phyloP scores from a whole-genome alignment of 2,329 filamentous ascomycete genomes.

The Sphaerostilbella broomeana region DNA sequence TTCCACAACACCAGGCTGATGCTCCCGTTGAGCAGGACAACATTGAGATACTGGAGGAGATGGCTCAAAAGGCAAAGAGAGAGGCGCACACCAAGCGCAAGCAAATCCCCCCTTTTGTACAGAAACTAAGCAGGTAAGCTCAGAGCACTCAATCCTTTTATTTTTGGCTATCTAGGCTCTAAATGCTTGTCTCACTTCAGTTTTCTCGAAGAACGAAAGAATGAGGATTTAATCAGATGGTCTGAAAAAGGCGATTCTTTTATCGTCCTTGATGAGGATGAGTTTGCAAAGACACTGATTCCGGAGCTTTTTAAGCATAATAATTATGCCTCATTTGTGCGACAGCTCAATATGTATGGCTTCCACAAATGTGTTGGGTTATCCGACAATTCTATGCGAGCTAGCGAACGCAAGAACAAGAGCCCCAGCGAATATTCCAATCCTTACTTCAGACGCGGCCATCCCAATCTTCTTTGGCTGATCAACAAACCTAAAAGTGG shows the following conservation, averaged over 20 bases:
- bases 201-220: slow-evolving; percentile 87
- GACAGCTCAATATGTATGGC: slow-evolving; percentile 94
- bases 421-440: slow-evolving; percentile 98
- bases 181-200: slow-evolving; percentile 48
- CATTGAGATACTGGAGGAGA: slow-evolving; percentile 71
- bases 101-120: slow-evolving; percentile 94
- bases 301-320: slow-evolving; percentile 99
- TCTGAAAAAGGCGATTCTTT: slow-evolving; percentile 95
- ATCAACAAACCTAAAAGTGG: slow-evolving; percentile 89
- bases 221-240: slow-evolving; percentile 94
- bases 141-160: neutral
- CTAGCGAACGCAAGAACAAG: slow-evolving; percentile 94
- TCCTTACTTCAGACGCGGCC: slow-evolving; percentile 87
- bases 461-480: slow-evolving; percentile 88
- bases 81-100: slow-evolving; percentile 88
- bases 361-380: slow-evolving; percentile 94
- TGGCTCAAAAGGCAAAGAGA: slow-evolving; percentile 73
- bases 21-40: slow-evolving; percentile 53
- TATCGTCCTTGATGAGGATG: slow-evolving; percentile 92
- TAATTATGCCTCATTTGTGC: slow-evolving; percentile 94
- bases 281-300: slow-evolving; percentile 94
- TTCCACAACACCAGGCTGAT: slow-evolving; percentile 32
- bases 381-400: slow-evolving; percentile 95
- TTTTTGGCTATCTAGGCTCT: too few relatives aligned
- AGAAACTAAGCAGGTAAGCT: slow-evolving; percentile 89